Base-by-base conservation (phyloP, 495 filamentous ascomycete species). In the Talaromyces trachyspermus region DNA sequence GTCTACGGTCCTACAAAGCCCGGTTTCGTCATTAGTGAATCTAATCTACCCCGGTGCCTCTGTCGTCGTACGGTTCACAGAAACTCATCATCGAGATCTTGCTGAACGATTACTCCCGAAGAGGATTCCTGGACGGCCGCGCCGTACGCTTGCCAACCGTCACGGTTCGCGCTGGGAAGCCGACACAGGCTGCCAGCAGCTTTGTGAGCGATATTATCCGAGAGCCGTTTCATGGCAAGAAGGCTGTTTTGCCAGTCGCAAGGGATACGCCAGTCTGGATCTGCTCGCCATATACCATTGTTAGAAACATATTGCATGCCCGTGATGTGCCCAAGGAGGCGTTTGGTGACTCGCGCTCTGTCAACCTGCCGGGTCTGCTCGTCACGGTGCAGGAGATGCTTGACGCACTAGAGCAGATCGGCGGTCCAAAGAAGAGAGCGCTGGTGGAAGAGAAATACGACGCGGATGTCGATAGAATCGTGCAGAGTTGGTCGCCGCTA, bases 141-240 rank as follows among this genome's bases (percentile, higher is more conserved):
- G 68, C 73, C 11, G 70, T 84, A 39, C 78, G 87, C 1, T 79
- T 92, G 20, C 87, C 87, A 0, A 89, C 86, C 1, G 80, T 92
- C 32, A 76, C 75, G 0, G 83, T 92, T 8, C 71, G 87, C 0
- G 83, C 86, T 0, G 87, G 87, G 0, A 77, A 76, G 43, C 87
- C 87, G 0, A 84, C 83, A 0, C 78, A 72, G n/a, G 87, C 87
- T 0, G 87, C 87, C 4, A 83, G 77, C 23, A 81, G 77, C 19
- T 92, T 89, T 49, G 70, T 84, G 25, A 83, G 77, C 8, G 86
- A 86, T 5, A 88, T 92, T 46, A 78, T 85, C 43, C 75, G 81
- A 3, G 81, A 84, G 61, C 79, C 80, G 5, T 65, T 83, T 44
- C 62, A 78, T 29, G 83, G 84, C 4, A 62, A 77, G 50, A 80